Evolutionary conservation across 768 basidiomycete genomes (phyloP).

Genomic region (Clavulina sp.): DNA sequence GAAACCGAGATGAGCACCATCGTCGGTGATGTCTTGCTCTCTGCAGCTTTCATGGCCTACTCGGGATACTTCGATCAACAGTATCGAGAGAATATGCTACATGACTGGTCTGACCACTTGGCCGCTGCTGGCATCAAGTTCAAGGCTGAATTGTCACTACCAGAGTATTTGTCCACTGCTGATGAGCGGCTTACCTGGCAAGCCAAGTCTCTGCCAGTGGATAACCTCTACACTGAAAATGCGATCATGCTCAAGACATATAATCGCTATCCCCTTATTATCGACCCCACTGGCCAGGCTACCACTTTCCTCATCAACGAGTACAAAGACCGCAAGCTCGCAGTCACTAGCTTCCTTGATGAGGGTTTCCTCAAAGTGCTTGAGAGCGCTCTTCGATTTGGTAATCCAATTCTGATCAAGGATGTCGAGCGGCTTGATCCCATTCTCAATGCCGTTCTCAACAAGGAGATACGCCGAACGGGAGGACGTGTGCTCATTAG

Average conservation of each 20-base stretch:
- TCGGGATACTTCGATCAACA: conserved; percentile 98
- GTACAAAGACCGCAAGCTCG: conserved; percentile 91
- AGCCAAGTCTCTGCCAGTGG: conserved; percentile 85
- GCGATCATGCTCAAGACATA: conserved; percentile 99
- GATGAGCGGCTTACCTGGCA: conserved; percentile 95
- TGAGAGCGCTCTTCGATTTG: conserved; percentile 96
- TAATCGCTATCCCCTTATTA: conserved; percentile 92
- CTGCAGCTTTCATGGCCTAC: conserved; percentile 92
- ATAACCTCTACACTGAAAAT: conserved; percentile 92
- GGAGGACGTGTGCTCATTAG: conserved; percentile 96
- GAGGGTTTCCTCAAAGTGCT: conserved; percentile 97
- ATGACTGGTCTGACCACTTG: conserved; percentile 83
- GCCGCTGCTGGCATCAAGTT: conserved; percentile 78
- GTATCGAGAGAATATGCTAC: conserved; percentile 94
- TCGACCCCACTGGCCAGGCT: conserved; percentile 96
- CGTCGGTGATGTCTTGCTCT: conserved; percentile 88
- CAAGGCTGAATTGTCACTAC: conserved; percentile 80
- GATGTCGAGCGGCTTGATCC: conserved; percentile 97
- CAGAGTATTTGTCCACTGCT: conserved; percentile 92
- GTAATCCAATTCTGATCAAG: conserved; percentile 91
- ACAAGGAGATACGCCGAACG: conserved; percentile 88
- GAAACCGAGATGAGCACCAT: conserved; percentile 98
- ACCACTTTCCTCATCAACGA: conserved; percentile 87
- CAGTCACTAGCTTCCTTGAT: conserved; percentile 95
- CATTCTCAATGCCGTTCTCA: conserved; percentile 90